These are phyloP conservation scores for Cryptococcus sp. DNA, from an alignment of 1,284 basidiomycete genomes.

Conservation along the genomic window DNA sequence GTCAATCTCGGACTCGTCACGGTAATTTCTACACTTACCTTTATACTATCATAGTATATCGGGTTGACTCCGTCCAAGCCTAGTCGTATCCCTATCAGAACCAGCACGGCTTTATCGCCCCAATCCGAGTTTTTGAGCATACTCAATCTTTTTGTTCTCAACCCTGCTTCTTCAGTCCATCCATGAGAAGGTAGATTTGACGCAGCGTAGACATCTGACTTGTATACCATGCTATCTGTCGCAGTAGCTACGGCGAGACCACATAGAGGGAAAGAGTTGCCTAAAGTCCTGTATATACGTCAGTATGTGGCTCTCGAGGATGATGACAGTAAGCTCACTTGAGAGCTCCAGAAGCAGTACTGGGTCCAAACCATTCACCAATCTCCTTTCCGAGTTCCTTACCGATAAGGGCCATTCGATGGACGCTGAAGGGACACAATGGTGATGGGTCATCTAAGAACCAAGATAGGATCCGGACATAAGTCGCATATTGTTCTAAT, in stretches of 20 bases:
- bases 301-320: neutral
- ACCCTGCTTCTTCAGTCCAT: conserved; percentile 15
- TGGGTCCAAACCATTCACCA: conserved; percentile 97
- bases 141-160: neutral
- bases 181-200: conserved; percentile 54
- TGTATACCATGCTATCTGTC: conserved; percentile 76
- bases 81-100: conserved; percentile 79
- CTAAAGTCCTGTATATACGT: conserved; percentile 59
- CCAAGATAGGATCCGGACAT: conserved; percentile 86
- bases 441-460: conserved; percentile 88
- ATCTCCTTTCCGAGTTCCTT: conserved; percentile 93
- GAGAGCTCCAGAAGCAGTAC: conserved; percentile 91
- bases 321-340: conserved; percentile 55
- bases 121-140: conserved; percentile 50
- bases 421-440: conserved; percentile 89
- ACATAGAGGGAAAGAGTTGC: conserved; percentile 72
- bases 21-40: conserved; percentile 55
- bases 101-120: conserved; percentile 79
- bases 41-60: conserved; percentile 88
- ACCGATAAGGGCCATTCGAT: conserved; percentile 90
- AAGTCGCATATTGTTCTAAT: conserved; percentile 51
- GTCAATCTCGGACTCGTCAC: neutral
- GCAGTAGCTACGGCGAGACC: conserved; percentile 78
- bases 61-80: conserved; percentile 92
- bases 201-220: conserved; percentile 77